Percentiles rank a stretch among this genome's conserved stretches.
Conservation (phyloP, 352 stramenopile species). For the Pythium coloratum region DNA sequence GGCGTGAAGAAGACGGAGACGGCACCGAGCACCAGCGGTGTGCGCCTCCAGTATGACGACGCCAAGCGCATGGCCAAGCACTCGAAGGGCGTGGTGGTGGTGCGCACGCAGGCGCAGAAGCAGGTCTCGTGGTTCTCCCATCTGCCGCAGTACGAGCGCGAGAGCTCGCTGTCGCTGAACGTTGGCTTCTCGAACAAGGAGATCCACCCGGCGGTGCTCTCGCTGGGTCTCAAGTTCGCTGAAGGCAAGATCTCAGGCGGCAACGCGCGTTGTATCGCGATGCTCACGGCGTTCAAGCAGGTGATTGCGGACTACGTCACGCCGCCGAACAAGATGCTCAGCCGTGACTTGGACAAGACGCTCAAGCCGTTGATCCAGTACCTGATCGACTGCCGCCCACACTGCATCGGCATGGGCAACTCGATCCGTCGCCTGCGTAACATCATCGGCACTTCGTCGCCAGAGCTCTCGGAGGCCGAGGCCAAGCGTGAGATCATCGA, state of each 20-base stretch:
- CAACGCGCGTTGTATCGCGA: constrained; percentile 92
- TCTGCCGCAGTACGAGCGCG: constrained; percentile 81
- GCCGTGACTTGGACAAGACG: constrained; percentile 85
- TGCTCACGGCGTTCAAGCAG: constrained; percentile 92
- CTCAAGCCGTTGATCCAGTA: constrained; percentile 95
- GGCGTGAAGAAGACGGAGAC: constrained; percentile 40
- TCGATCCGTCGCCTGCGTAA: constrained; percentile 91
- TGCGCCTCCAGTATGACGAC: constrained; percentile 75
- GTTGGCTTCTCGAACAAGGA: constrained; percentile 73
- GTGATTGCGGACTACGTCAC: constrained; percentile 91
- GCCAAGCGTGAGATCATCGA: constrained; percentile 84
- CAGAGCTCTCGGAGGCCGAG: constrained; percentile 84
- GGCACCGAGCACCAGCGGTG: constrained; percentile 39
- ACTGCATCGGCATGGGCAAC: constrained; percentile 95
- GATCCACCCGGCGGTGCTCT: constrained; percentile 89
- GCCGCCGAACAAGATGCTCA: constrained; percentile 72
- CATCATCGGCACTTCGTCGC: constrained; percentile 85
- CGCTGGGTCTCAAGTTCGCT: constrained; percentile 91
- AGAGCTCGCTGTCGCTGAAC: constrained; percentile 74
- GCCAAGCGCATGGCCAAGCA: constrained; percentile 75
- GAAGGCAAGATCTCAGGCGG: constrained; percentile 87
- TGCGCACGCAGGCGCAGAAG: constrained; percentile 78
- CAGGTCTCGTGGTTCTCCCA: constrained; percentile 84
- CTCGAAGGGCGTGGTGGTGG: constrained; percentile 67
- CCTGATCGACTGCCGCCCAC: constrained; percentile 92